Percentiles rank a stretch among this genome's conserved stretches.
phyloP scores from a whole-genome alignment of 257 asterid species.

The Solanum lignicaule region DNA sequence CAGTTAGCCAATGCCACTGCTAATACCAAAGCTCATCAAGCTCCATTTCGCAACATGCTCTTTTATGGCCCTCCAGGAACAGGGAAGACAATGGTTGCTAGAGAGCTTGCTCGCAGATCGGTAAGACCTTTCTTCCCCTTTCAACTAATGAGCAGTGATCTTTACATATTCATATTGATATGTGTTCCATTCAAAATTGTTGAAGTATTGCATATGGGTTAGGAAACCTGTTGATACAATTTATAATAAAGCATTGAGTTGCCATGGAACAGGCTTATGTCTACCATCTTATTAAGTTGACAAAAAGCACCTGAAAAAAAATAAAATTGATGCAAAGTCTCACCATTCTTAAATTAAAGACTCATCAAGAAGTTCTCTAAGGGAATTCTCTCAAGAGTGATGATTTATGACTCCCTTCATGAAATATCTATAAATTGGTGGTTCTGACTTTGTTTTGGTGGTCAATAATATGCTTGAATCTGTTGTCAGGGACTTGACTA shows the following conservation, averaged over 20 bases:
- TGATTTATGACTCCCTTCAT: background rate
- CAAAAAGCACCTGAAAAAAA: background rate
- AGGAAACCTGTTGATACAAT: background rate
- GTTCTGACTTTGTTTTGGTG: background rate
- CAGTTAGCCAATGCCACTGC: slow-evolving; percentile 82
- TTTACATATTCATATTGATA: background rate
- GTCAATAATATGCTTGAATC: slow-evolving; percentile 4
- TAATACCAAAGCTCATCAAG: slow-evolving; percentile 80
- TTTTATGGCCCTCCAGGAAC: slow-evolving; percentile 98
- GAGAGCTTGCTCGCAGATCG: slow-evolving; percentile 93
- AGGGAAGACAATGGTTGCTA: slow-evolving; percentile 97
- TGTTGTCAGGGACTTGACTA: slow-evolving; percentile 81
- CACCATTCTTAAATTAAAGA: background rate
- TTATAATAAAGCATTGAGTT: background rate
- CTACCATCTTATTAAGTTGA: background rate
- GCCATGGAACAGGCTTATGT: background rate
- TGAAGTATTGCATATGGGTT: background rate
- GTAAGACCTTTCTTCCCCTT: slow-evolving; percentile 28
- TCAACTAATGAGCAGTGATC: background rate
- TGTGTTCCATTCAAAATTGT: background rate
- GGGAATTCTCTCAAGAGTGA: background rate
- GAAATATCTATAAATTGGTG: background rate
- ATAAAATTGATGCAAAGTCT: background rate
- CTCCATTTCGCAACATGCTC: slow-evolving; percentile 92
- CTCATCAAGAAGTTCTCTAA: background rate